A percentile compares a stretch with the other conserved stretches of the same genome.
Conservation (phyloP, 202 grass and related monocot genomes). For the Schoenoplectus triqueter region DNA sequence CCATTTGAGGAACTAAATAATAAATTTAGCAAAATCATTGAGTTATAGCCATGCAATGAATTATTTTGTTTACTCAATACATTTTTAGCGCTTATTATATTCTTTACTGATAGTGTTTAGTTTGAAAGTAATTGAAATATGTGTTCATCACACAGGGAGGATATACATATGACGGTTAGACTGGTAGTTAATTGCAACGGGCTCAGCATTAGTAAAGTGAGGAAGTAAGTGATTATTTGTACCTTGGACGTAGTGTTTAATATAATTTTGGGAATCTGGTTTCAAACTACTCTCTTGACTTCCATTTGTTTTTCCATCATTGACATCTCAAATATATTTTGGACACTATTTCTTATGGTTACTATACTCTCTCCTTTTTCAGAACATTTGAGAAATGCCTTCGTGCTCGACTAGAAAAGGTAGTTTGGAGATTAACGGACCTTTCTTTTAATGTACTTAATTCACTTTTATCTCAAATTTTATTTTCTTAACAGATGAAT, state of each 20-base stretch:
- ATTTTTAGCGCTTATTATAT: conserved; percentile 4
- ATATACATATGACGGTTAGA: conserved; percentile 92
- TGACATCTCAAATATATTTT: neutral
- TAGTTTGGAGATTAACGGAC: conserved; percentile 24
- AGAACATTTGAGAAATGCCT: conserved; percentile 84
- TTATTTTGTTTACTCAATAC: neutral
- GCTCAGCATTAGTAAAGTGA: conserved; percentile 80
- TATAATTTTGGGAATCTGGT: neutral
- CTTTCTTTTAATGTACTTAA: neutral
- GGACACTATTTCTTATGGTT: conserved; percentile 28
- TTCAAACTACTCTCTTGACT: neutral
- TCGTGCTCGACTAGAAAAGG: conserved; percentile 74
- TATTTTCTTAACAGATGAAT: conserved; percentile 68
- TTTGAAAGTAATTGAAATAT: too few relatives aligned
- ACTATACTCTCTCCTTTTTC: conserved; percentile 34
- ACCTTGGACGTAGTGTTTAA: conserved; percentile 1
- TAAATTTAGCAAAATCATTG: conserved; percentile 15
- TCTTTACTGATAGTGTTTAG: neutral
- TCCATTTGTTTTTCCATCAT: neutral
- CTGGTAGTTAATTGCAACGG: conserved; percentile 93
- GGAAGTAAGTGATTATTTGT: conserved; percentile 63
- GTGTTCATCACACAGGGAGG: conserved; percentile 63
- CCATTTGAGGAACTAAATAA: neutral
- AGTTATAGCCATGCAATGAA: neutral
- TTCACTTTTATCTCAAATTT: neutral